A percentile compares a stretch with the other conserved stretches of the same genome.
Conservation (phyloP, 192 early-diverging fungal species). For the Phycomyces blakesleeanus region DNA sequence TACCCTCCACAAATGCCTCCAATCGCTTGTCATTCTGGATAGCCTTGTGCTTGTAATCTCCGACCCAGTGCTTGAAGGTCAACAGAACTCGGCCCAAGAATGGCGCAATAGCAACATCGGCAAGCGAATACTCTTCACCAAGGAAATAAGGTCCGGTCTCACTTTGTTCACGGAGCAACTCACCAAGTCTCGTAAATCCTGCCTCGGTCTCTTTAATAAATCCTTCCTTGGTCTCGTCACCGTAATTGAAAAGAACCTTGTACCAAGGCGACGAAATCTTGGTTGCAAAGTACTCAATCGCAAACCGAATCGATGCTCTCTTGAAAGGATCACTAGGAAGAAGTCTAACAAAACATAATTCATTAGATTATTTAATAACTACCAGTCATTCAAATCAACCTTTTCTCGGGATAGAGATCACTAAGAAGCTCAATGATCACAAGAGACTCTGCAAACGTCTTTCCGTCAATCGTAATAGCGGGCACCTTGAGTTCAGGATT, state of each 20-base stretch:
- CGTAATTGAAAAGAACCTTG: slow-evolving; percentile 21
- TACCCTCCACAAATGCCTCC: too few relatives aligned
- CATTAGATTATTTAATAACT: too few relatives aligned
- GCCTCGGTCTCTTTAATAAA: slow-evolving; percentile 26
- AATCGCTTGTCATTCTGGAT: too few relatives aligned
- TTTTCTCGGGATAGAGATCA: slow-evolving; percentile 56
- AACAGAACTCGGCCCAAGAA: slow-evolving; percentile 34
- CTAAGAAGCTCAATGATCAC: slow-evolving; percentile 64
- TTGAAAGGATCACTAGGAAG: slow-evolving; percentile 42
- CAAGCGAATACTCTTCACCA: slow-evolving; percentile 43
- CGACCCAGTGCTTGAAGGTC: too few relatives aligned
- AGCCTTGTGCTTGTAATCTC: too few relatives aligned
- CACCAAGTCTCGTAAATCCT: slow-evolving; percentile 16
- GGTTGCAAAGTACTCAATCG: slow-evolving; percentile 41
- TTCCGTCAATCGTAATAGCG: slow-evolving; percentile 51
- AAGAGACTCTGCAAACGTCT: slow-evolving; percentile 59
- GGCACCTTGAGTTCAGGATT: slow-evolving; percentile 73
- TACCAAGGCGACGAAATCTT: slow-evolving; percentile 23
- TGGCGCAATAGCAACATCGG: slow-evolving; percentile 45
- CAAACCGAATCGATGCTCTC: slow-evolving; percentile 39
- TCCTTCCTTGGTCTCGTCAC: slow-evolving; percentile 22
- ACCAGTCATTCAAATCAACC: too few relatives aligned
- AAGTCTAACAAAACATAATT: too few relatives aligned
- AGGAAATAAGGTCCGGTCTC: slow-evolving; percentile 42
- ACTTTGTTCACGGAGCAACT: too few relatives aligned